Percentiles rank a stretch among this genome's conserved stretches.
Evolutionary conservation across 768 basidiomycete species (phyloP).

Genomic region (Rhizopogon rudus): DNA sequence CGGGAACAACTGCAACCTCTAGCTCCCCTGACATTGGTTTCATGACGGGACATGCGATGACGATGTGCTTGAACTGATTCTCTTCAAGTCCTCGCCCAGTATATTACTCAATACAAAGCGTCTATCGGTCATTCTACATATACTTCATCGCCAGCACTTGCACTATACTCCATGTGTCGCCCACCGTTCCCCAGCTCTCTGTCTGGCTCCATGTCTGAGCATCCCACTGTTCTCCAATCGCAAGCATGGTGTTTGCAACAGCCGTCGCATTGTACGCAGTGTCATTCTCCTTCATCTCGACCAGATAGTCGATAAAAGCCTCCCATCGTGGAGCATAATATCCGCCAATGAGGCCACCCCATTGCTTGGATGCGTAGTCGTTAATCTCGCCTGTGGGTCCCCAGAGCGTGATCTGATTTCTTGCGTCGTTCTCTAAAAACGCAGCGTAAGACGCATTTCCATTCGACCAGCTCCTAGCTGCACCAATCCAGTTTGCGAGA

Average conservation of each 20-base stretch:
- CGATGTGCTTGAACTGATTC: no score
- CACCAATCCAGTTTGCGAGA: slow-evolving; percentile 32
- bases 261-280: slow-evolving; percentile 22
- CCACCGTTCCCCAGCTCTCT: slow-evolving; percentile 10
- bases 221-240: slow-evolving; percentile 30
- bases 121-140: not conserved
- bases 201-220: slow-evolving; percentile 13
- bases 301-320: slow-evolving; percentile 31
- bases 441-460: slow-evolving; percentile 25
- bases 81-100: no score
- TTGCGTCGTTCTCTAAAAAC: slow-evolving; percentile 33
- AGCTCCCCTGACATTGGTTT: no score
- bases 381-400: slow-evolving; percentile 36
- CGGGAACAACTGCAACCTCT: no score
- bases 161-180: slow-evolving; percentile 19
- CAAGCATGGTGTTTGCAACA: slow-evolving; percentile 22
- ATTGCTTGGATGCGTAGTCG: slow-evolving; percentile 41
- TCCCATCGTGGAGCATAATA: slow-evolving; percentile 34
- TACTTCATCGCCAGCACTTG: slow-evolving; percentile 10
- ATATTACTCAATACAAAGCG: no score
- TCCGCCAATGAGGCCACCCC: slow-evolving; percentile 33
- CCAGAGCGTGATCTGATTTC: slow-evolving; percentile 41
- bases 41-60: no score
- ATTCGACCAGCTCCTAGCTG: slow-evolving; percentile 5
- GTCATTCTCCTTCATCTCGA: slow-evolving; percentile 19